phyloP scores from a whole-genome alignment of 2,329 filamentous ascomycete species.

The Fusarium bulbicola region DNA sequence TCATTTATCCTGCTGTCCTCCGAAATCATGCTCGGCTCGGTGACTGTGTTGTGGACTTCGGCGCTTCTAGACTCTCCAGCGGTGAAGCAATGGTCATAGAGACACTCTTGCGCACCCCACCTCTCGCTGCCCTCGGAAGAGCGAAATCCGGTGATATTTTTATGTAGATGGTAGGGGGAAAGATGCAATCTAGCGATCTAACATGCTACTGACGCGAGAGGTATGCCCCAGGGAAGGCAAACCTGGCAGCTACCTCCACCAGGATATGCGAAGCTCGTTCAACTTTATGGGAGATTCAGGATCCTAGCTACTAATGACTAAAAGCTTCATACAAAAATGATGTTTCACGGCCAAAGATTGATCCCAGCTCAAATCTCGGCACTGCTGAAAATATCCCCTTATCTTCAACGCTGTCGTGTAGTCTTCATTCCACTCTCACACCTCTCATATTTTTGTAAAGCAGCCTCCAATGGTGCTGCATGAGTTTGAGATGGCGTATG shows the following conservation, averaged over 20 bases:
- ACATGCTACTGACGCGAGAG: neutral
- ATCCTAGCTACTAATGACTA: neutral
- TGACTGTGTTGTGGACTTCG: neutral
- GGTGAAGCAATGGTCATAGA: neutral
- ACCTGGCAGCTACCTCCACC: neutral
- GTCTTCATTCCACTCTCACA: neutral
- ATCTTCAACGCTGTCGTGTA: neutral
- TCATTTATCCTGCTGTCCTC: neutral
- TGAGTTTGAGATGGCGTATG: fast-evolving
- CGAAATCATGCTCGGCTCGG: neutral
- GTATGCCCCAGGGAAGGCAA: neutral
- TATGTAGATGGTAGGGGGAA: neutral
- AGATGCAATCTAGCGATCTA: neutral
- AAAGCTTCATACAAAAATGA: neutral
- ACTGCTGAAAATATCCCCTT: neutral
- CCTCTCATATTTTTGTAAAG: neutral
- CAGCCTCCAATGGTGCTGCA: neutral
- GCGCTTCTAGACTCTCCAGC: neutral
- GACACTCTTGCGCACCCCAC: neutral
- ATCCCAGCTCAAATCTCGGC: neutral
- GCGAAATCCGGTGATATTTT: neutral
- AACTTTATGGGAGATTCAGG: neutral
- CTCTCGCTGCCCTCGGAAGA: neutral
- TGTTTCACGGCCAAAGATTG: neutral
- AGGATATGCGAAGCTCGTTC: neutral